Evolutionary conservation across 352 stramenopile species (phyloP).

Genomic region (Globisporangium solare): DNA sequence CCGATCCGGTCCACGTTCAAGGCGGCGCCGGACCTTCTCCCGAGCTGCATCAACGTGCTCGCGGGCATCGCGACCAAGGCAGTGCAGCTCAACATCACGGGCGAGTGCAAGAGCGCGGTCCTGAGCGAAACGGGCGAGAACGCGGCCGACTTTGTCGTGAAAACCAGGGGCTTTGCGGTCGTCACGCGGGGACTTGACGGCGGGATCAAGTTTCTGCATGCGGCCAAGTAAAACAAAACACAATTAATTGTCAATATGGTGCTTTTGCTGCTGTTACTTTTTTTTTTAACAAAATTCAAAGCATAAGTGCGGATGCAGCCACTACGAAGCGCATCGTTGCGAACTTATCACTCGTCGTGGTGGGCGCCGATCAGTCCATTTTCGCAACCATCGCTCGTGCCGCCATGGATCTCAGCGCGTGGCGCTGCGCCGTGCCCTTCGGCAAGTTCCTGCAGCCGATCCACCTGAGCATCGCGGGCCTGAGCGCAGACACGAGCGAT

Average conservation of each 20-base stretch:
- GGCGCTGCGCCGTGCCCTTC: conserved; percentile 31
- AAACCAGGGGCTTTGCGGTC: conserved; percentile 48
- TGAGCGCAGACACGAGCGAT: not conserved
- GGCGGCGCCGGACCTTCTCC: conserved; percentile 32
- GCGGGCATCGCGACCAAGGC: conserved; percentile 37
- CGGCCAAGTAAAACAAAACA: too few relatives aligned
- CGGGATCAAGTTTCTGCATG: conserved; percentile 37
- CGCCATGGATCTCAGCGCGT: conserved; percentile 17
- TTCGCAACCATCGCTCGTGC: too few relatives aligned
- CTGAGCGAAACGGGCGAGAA: conserved; percentile 53
- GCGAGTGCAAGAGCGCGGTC: conserved; percentile 40
- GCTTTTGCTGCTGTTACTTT: too few relatives aligned
- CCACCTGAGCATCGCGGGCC: conserved; percentile 21
- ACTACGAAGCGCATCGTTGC: too few relatives aligned
- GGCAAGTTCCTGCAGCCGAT: conserved; percentile 45
- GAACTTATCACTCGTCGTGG: too few relatives aligned
- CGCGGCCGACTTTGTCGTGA: conserved; percentile 44
- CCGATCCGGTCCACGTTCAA: conserved; percentile 54
- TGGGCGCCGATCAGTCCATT: too few relatives aligned
- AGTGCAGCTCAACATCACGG: conserved; percentile 30
- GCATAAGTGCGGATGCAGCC: too few relatives aligned
- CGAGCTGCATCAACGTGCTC: conserved; percentile 49
- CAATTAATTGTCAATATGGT: too few relatives aligned
- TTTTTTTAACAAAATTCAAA: too few relatives aligned
- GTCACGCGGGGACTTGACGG: conserved; percentile 52